Evolutionary conservation across 2,329 filamentous ascomycete species (phyloP).

Genomic region (Cyphellophora europaea): DNA sequence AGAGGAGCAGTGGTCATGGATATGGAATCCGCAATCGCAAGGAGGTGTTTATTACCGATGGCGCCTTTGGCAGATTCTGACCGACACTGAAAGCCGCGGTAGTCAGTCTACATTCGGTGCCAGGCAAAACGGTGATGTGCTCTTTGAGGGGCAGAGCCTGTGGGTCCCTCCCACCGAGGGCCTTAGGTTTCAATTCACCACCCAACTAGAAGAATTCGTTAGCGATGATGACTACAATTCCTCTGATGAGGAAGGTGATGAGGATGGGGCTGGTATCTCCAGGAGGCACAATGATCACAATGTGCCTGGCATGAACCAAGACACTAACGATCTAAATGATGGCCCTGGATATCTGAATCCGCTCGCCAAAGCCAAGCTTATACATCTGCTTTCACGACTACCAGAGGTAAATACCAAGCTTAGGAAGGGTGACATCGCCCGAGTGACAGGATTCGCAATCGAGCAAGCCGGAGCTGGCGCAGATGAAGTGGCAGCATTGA

Average conservation of each 20-base stretch:
- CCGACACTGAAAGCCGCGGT: slow-evolving; percentile 39
- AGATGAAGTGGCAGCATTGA: slow-evolving; percentile 83
- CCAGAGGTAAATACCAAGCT: slow-evolving; percentile 67
- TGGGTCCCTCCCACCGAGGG: slow-evolving; percentile 69
- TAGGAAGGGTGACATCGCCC: slow-evolving; percentile 74
- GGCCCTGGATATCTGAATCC: slow-evolving; percentile 67
- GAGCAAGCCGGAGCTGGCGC: slow-evolving; percentile 75
- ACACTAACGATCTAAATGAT: slow-evolving; percentile 22
- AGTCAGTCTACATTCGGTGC: slow-evolving; percentile 8
- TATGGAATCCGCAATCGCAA: slow-evolving; percentile 74
- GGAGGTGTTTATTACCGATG: slow-evolving; percentile 89
- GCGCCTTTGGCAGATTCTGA: slow-evolving; percentile 81
- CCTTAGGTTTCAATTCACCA: slow-evolving; percentile 73
- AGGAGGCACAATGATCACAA: slow-evolving; percentile 29
- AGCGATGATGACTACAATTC: slow-evolving; percentile 81
- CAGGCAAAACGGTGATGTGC: slow-evolving; percentile 30
- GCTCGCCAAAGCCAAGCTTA: slow-evolving; percentile 72
- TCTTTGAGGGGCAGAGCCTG: slow-evolving; percentile 67
- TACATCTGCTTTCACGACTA: slow-evolving; percentile 72
- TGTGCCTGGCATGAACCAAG: slow-evolving; percentile 15
- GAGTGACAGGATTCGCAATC: slow-evolving; percentile 81
- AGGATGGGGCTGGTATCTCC: slow-evolving; percentile 35
- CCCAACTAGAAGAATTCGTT: slow-evolving; percentile 66
- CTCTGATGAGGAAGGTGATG: slow-evolving; percentile 69
- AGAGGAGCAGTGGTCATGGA: slow-evolving; percentile 87